Evolutionary conservation across 495 filamentous ascomycete species (phyloP), one percentile per base, ranked within the genome.

Genomic region (Penicillium atrosanguineum): DNA sequence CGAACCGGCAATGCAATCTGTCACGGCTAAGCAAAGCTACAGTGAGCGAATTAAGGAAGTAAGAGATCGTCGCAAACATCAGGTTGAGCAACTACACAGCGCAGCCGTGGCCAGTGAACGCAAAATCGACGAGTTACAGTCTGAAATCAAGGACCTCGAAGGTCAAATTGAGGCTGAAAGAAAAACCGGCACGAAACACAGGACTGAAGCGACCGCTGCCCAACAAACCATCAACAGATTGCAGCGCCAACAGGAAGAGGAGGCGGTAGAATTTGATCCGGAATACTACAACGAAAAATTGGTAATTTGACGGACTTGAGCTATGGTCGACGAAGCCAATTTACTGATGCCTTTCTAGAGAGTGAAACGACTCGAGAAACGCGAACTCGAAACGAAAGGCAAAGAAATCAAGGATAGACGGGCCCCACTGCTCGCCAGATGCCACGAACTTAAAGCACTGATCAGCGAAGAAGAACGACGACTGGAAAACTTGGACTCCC

Each of bases 1-100:
- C 3, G 83, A 82, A 23, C 94, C 94, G 47, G 79, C 83, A 1
- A 59, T 95, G 48, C 59, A 77, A 58, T 82, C 83, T 2, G 79
- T 88, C 26, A 84, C 83, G 47, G 64, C 63, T 14, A 95, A 93
- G 66, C 69, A 87, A 54, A 65, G 69, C 11, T 94, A 94, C 55
- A 64, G 66, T 46, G 50, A 60, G 39, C 63, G 73, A 51, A 52
- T 83, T 64, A 69, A 71, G 50, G 46, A 63, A 52, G 83, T 85
- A 6, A 74, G 81, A 6, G 67, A 67, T 6, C 71, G 72, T 42
- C 79, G 84, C 41, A 79, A 79, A 55, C 67, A 64, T n/a, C 64
- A 68, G 2, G 56, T 86, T 18, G 76, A 77, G 9, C 58, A 71
- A 11, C 72, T 80, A 1, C 85, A 89, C 29, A 50, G 54, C 2